These are phyloP conservation scores for Stephania japonica DNA, from an alignment of 164 flowering plant genomes.

Conservation along the genomic window DNA sequence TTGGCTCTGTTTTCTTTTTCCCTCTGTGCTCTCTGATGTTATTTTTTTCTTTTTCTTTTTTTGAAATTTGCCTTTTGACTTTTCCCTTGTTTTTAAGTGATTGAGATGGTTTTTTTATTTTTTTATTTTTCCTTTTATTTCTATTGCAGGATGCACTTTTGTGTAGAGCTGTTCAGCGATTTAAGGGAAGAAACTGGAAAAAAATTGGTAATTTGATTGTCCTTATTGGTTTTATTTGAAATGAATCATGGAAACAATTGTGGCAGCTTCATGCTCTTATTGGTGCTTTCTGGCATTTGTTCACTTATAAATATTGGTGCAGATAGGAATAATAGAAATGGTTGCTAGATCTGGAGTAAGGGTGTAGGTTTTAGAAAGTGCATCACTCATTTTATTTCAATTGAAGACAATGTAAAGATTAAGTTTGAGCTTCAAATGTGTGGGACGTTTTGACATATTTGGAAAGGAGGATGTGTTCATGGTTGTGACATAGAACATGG, in stretches of 20 bases:
- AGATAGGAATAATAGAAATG: neutral
- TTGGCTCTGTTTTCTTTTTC: neutral
- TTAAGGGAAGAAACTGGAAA: conserved; percentile 59
- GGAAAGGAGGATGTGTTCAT: no score
- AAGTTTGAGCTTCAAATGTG: neutral
- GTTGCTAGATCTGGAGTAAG: neutral
- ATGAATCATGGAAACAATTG: neutral
- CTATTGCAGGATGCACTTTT: conserved; percentile 68
- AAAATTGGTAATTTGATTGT: conserved; percentile 38
- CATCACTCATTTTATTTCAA: neutral
- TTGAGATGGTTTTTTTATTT: neutral
- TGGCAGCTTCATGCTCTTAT: neutral
- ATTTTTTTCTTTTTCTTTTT: neutral
- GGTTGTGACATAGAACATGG: no score
- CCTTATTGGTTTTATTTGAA: neutral
- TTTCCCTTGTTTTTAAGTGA: neutral
- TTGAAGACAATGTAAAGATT: neutral
- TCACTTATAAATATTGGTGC: neutral
- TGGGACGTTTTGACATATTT: no score
- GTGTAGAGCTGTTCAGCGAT: conserved; percentile 52
- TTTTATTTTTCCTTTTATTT: neutral
- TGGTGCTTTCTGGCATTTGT: neutral
- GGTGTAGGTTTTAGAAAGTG: neutral
- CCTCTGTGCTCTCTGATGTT: neutral
- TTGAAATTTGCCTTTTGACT: neutral